A percentile compares a stretch with the other conserved stretches of the same genome.
Evolutionary conservation across 345 rosid species (phyloP).

Genomic region (Brassica cretica): DNA sequence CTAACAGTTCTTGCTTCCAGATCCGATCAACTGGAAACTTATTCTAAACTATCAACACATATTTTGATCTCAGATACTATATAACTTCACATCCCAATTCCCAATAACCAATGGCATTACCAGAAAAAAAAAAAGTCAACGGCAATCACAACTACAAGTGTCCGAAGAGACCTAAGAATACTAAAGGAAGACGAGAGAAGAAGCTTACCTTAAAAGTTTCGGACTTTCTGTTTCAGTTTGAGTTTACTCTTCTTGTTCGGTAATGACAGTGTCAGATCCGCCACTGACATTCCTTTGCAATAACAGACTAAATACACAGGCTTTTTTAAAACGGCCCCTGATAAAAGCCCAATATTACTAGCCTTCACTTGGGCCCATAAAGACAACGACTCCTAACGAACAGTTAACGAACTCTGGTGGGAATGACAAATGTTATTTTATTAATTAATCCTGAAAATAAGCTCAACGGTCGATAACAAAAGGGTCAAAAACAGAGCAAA

Average conservation of each 20-base stretch:
- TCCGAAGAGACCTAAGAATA: not conserved
- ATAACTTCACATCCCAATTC: slow-evolving; percentile 3
- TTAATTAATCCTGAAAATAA: slow-evolving; percentile 24
- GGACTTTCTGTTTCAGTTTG: slow-evolving; percentile 15
- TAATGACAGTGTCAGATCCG: slow-evolving; percentile 14
- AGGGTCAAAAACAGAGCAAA: slow-evolving; percentile 22
- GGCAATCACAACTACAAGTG: not conserved
- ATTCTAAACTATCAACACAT: not conserved
- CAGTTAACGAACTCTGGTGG: not conserved
- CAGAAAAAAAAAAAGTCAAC: slow-evolving; percentile 1
- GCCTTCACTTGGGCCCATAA: not conserved
- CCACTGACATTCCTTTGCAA: slow-evolving; percentile 7
- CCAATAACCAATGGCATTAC: not conserved
- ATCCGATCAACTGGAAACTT: not conserved
- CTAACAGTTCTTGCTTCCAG: not conserved
- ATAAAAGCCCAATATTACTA: not conserved
- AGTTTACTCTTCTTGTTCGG: slow-evolving; percentile 15
- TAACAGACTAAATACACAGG: not conserved
- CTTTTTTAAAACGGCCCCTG: slow-evolving; percentile 1
- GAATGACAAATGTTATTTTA: not conserved
- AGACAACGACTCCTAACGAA: not conserved
- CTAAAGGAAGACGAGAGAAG: not conserved
- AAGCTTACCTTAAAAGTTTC: slow-evolving; percentile 12
- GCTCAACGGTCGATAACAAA: slow-evolving; percentile 32
- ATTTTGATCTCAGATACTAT: not conserved